Percentiles rank a stretch among this genome's conserved stretches.
phyloP scores from a whole-genome alignment of 768 basidiomycete species.

The Russula sp. region DNA sequence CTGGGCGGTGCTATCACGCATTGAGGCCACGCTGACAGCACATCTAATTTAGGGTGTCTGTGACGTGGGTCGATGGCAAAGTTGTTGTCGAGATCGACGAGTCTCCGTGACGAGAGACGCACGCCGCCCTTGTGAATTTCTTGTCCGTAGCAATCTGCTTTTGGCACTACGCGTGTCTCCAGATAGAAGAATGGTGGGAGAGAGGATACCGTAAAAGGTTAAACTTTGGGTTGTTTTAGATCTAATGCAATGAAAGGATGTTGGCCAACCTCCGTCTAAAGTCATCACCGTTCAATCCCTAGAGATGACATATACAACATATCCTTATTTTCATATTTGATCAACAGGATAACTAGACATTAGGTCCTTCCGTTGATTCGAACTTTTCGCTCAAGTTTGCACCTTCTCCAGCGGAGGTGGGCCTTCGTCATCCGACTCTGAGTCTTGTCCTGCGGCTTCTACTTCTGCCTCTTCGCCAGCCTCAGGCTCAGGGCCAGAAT shows the following conservation, averaged over 20 bases:
- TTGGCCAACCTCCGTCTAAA: neutral
- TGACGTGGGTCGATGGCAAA: conserved; percentile 45
- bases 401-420: conserved; percentile 78
- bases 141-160: neutral
- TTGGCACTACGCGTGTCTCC: neutral
- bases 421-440: conserved; percentile 41
- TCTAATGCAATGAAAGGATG: neutral
- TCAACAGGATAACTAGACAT: conserved; percentile 7
- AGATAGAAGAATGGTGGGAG: neutral
- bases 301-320: conserved; percentile 2
- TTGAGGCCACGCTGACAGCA: conserved; percentile 5
- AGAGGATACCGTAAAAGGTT: neutral
- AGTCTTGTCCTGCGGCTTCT: conserved; percentile 36
- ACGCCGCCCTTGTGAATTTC: too few species aligned
- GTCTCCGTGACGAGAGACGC: conserved; percentile 26
- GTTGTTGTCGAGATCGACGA: conserved; percentile 48
- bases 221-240: neutral
- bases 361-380: neutral
- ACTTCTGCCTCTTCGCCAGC: conserved; percentile 21
- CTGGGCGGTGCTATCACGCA: neutral
- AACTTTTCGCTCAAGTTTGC: neutral
- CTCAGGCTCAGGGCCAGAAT: conserved; percentile 24
- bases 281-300: neutral
- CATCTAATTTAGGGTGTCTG: conserved; percentile 44
- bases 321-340: conserved; percentile 7